These are phyloP conservation scores for Alternaria angustiovoidea DNA, from an alignment of 2,329 filamentous ascomycete genomes.

Conservation along the genomic window DNA sequence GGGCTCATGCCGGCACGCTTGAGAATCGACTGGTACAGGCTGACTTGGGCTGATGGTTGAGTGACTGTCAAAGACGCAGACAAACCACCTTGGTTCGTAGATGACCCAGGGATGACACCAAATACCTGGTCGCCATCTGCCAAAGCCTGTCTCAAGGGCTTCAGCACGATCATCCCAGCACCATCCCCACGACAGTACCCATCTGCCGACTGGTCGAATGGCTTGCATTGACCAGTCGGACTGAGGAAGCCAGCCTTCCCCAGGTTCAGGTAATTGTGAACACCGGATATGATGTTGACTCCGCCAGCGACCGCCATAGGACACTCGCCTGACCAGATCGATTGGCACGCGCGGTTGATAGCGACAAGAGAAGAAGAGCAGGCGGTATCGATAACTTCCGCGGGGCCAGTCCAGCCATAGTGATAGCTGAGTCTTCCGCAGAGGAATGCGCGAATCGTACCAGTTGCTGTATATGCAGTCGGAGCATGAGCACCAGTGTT, in stretches of 20 bases:
- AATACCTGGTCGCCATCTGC: conserved; percentile 60
- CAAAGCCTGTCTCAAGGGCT: conserved; percentile 59
- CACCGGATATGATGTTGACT: conserved; percentile 43
- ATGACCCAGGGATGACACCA: conserved; percentile 51
- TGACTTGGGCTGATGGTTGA: conserved; percentile 17
- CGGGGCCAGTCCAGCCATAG: conserved; percentile 38
- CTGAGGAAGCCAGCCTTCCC: conserved; percentile 54
- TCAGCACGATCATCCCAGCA: conserved; percentile 60
- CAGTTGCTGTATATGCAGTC: conserved; percentile 28
- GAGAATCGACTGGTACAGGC: conserved; percentile 23
- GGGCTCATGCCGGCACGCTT: conserved; percentile 14
- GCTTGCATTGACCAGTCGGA: conserved; percentile 58
- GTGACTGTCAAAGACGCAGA: conserved; percentile 26
- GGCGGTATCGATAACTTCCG: conserved; percentile 46
- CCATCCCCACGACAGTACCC: conserved; percentile 65
- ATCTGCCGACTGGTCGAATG: conserved; percentile 51
- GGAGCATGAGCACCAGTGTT: conserved; percentile 23
- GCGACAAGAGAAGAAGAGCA: conserved; percentile 46
- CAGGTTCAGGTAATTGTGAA: conserved; percentile 44
- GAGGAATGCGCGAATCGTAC: conserved; percentile 34
- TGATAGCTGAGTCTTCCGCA: conserved; percentile 34
- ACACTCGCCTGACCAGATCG: conserved; percentile 40
- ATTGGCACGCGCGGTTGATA: conserved; percentile 39
- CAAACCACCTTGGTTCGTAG: conserved; percentile 22
- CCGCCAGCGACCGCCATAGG: conserved; percentile 49